phyloP scores from a whole-genome alignment of 306 rosid species.

The Quercus bicolor region DNA sequence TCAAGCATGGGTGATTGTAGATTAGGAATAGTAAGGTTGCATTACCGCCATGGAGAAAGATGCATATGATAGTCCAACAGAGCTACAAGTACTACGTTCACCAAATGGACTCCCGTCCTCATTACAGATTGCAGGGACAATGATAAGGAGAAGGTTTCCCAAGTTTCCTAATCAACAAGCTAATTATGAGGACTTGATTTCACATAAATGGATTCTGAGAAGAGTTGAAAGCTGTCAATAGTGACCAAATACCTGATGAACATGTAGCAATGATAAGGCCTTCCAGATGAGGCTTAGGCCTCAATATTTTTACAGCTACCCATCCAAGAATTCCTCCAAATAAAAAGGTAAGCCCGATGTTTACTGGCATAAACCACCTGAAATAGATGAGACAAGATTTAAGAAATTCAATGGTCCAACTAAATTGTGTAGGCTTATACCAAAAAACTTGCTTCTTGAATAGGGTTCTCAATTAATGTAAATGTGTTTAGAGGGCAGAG shows the following conservation, averaged over 20 bases:
- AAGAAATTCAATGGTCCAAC: background rate
- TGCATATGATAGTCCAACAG: constrained; percentile 67
- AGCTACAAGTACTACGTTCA: constrained; percentile 33
- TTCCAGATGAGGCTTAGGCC: constrained; percentile 73
- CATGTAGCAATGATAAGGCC: constrained; percentile 73
- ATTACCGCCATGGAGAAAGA: constrained; percentile 94
- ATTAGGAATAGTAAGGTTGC: background rate
- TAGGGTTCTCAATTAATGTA: background rate
- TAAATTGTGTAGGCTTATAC: background rate
- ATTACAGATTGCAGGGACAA: constrained; percentile 77
- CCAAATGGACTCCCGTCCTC: constrained; percentile 84
- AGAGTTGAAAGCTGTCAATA: background rate
- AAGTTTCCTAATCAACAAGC: constrained; percentile 61
- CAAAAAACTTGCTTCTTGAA: background rate
- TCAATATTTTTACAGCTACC: constrained; percentile 62
- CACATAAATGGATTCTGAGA: background rate
- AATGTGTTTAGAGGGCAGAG: background rate
- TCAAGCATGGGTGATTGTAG: background rate
- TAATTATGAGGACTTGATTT: background rate
- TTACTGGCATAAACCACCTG: constrained; percentile 98
- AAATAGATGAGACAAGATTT: background rate
- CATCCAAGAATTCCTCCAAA: constrained; percentile 82
- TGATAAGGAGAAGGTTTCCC: constrained; percentile 78
- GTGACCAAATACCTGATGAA: constrained; percentile 54
- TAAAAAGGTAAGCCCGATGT: constrained; percentile 68